Evolutionary conservation across 495 filamentous ascomycete genomes (phyloP).

Genomic region (Recurvomyces mirabilis): DNA sequence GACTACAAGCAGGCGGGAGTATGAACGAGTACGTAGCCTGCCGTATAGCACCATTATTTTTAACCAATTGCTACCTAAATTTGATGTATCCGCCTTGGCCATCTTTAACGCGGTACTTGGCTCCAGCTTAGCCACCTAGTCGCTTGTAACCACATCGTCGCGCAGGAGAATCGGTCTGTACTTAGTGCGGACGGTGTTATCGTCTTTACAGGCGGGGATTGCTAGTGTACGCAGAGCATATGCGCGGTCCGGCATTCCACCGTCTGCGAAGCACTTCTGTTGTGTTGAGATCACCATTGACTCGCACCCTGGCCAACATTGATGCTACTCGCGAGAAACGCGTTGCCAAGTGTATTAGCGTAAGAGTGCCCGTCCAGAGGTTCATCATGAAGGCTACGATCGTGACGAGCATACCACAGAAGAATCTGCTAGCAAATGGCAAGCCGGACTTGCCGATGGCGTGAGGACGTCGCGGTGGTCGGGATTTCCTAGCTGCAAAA

Average conservation of each 20-base stretch:
- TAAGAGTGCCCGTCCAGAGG: no score
- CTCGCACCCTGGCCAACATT: not conserved
- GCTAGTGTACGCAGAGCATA: slow-evolving; percentile 33
- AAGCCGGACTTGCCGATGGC: no score
- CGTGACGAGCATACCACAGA: no score
- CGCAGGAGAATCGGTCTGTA: slow-evolving; percentile 50
- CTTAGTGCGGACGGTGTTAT: slow-evolving; percentile 34
- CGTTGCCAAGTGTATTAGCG: no score
- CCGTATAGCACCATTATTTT: slow-evolving; percentile 56
- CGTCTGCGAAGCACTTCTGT: slow-evolving; percentile 23
- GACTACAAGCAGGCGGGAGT: slow-evolving; percentile 48
- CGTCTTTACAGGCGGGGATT: slow-evolving; percentile 38
- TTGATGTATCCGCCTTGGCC: slow-evolving; percentile 36
- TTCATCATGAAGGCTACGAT: no score
- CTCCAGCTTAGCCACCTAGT: slow-evolving; percentile 49
- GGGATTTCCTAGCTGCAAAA: no score
- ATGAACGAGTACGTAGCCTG: slow-evolving; percentile 39
- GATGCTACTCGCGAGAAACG: no score
- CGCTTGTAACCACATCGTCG: slow-evolving; percentile 27
- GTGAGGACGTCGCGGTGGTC: no score
- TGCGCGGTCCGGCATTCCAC: slow-evolving; percentile 15
- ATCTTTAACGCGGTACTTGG: slow-evolving; percentile 44
- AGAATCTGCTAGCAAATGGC: no score
- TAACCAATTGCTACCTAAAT: slow-evolving; percentile 36
- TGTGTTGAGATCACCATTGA: slow-evolving; percentile 36